phyloP scores from a whole-genome alignment of 805 yeast genomes.

The Kuraishia capsulata region DNA sequence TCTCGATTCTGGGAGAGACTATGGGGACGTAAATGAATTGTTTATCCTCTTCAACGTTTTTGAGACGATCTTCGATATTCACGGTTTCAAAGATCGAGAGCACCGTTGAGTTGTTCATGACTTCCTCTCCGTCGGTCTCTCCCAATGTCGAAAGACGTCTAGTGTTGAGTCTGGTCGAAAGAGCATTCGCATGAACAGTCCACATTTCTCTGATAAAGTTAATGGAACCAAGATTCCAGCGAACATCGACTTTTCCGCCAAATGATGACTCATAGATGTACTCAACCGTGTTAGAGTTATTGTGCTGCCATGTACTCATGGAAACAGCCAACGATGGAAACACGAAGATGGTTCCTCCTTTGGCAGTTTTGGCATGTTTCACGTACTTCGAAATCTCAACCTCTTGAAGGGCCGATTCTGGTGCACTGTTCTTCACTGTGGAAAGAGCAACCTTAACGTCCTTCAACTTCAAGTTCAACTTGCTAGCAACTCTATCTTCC shows the following conservation, averaged over 20 bases:
- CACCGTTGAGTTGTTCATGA: constrained; percentile 20
- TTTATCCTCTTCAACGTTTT: constrained; percentile 35
- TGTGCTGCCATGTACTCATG: constrained; percentile 68
- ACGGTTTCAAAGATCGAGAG: constrained; percentile 22
- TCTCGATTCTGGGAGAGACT: constrained; percentile 72
- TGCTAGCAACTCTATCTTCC: constrained; percentile 38
- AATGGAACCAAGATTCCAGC: constrained; percentile 92
- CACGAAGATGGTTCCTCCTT: constrained; percentile 72
- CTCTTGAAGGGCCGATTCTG: constrained; percentile 32
- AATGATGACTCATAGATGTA: constrained; percentile 64
- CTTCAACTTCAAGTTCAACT: constrained; percentile 49
- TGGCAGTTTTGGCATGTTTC: constrained; percentile 42
- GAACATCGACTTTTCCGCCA: constrained; percentile 83
- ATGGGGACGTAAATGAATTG: constrained; percentile 53
- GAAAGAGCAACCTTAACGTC: constrained; percentile 65
- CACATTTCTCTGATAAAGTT: constrained; percentile 90
- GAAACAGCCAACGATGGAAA: constrained; percentile 68
- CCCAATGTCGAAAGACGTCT: constrained; percentile 21
- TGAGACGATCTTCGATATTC: constrained; percentile 30
- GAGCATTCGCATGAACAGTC: constrained; percentile 71
- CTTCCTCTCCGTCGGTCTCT: constrained; percentile 23
- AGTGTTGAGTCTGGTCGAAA: constrained; percentile 48
- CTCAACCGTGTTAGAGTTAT: constrained; percentile 44
- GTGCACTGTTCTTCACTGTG: constrained; percentile 37
- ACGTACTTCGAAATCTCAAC: constrained; percentile 48